Evolutionary conservation across 768 basidiomycete genomes (phyloP), one percentile per base, ranked within the genome.

Genomic region (Chlorophyllum brunneum): DNA sequence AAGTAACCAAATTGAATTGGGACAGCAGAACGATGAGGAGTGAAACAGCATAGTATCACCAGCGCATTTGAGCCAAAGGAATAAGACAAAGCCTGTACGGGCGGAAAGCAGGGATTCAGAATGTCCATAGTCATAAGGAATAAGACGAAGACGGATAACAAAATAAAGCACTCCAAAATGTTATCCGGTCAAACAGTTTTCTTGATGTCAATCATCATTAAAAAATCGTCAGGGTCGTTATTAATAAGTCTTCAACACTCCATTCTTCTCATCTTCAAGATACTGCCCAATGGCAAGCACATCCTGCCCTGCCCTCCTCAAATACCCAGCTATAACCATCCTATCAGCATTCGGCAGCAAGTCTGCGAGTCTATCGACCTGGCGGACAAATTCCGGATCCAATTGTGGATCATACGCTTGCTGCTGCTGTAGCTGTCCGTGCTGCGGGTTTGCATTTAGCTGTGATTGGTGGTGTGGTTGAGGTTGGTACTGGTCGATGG

Each of bases 261-360:
- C 88, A 60, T 84, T 87, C 70, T 85, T 86, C 64, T 90, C 86
- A 57, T 92, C 90, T 57, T 90, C 89, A 9, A 92, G 71, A 64
- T 89, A 92, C 62, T 88, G 85, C 13, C 88, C 88, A 59, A 92
- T 89, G n/a, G 90, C 90, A 37, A 88, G 70, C 37, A 91, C 86
- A 65, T 90, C 88, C 62, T 88, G 81, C 18, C 90, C 90, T 8
- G 88, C 74, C 8, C 85, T 77, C 24, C 80, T 79, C 54, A 92
- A 66, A 65, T 92, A 92, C 11, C 81, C 78, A 33, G 83, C 83
- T 6, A 92, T 76, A 1, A 89, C 68, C 18, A 66, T 70, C 39
- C 80, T 76, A 57, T 91, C 82, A 29, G 85, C 90, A 58, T 85
- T 81, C 13, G 90, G 90, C 27, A 92, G 69, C 34, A 92, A 68